phyloP scores from a whole-genome alignment of 2,329 filamentous ascomycete species.

The Sarocladiaceae sp. region DNA sequence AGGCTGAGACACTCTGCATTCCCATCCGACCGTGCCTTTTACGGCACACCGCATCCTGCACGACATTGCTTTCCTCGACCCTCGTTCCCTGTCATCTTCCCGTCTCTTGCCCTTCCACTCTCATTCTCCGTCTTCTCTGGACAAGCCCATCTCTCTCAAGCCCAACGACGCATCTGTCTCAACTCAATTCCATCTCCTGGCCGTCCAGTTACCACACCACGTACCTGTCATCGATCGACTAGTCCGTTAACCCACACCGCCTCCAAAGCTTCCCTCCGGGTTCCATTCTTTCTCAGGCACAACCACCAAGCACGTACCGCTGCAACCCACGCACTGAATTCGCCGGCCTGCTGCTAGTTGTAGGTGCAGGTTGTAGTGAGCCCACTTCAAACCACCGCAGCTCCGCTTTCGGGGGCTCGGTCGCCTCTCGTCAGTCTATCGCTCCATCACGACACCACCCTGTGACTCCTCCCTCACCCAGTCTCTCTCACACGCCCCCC shows the following conservation, averaged over 20 bases:
- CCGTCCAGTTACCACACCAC: not conserved
- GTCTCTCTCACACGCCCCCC: not conserved
- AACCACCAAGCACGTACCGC: slow-evolving; percentile 1
- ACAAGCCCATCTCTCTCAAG: too few relatives aligned
- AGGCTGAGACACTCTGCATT: not conserved
- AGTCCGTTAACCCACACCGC: too few relatives aligned
- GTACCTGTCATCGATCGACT: too few relatives aligned
- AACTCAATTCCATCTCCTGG: too few relatives aligned
- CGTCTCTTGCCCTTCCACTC: too few relatives aligned
- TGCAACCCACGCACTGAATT: not conserved
- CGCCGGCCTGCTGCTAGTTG: too few relatives aligned
- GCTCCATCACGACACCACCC: slow-evolving; percentile 9
- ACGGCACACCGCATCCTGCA: slow-evolving; percentile 6
- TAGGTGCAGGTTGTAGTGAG: too few relatives aligned
- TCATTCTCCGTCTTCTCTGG: too few relatives aligned
- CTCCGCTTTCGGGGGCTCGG: slow-evolving; percentile 7
- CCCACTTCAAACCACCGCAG: too few relatives aligned
- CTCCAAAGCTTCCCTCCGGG: slow-evolving; percentile 1
- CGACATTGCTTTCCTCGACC: slow-evolving; percentile 3
- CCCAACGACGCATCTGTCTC: too few relatives aligned
- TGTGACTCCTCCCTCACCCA: slow-evolving; percentile 6
- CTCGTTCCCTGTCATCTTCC: slow-evolving; percentile 4
- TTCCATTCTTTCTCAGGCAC: too few relatives aligned
- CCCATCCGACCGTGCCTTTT: too few relatives aligned
- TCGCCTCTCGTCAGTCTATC: slow-evolving; percentile 8